Percentiles rank a stretch among this genome's conserved stretches.
Conservation (phyloP, 805 yeast genomes). For the Brettanomyces bruxellensis region DNA sequence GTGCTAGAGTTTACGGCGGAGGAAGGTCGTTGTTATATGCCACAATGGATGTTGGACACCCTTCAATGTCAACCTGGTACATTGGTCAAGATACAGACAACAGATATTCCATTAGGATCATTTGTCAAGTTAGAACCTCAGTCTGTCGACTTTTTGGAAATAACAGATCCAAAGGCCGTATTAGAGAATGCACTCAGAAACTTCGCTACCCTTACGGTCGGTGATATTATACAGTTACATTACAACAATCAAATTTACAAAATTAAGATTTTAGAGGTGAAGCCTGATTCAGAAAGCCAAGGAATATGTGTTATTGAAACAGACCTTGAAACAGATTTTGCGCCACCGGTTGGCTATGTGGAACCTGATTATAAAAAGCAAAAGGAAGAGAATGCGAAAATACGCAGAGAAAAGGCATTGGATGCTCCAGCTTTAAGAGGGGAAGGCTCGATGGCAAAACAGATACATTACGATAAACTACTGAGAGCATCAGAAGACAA, state of each 20-base stretch:
- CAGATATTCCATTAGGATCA: conserved; percentile 76
- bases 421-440: conserved; percentile 27
- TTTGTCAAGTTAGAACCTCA: conserved; percentile 96
- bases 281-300: conserved; percentile 55
- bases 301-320: conserved; percentile 95
- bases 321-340: conserved; percentile 93
- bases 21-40: conserved; percentile 91
- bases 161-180: conserved; percentile 94
- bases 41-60: conserved; percentile 93
- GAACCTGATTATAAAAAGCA: conserved; percentile 63
- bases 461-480: conserved; percentile 55
- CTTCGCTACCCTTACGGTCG: conserved; percentile 78
- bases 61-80: conserved; percentile 68
- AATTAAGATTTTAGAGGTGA: conserved; percentile 78
- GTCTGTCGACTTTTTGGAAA: conserved; percentile 84
- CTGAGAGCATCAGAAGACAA: conserved; percentile 33
- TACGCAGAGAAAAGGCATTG: conserved; percentile 29
- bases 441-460: conserved; percentile 66
- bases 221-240: conserved; percentile 75
- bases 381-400: conserved; percentile 31
- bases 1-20: conserved; percentile 95
- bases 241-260: conserved; percentile 75
- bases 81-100: conserved; percentile 62
- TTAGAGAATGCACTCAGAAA: conserved; percentile 85
- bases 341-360: conserved; percentile 97